Conservation (phyloP, 306 rosid genomes). For the Quillaja saponaria region DNA sequence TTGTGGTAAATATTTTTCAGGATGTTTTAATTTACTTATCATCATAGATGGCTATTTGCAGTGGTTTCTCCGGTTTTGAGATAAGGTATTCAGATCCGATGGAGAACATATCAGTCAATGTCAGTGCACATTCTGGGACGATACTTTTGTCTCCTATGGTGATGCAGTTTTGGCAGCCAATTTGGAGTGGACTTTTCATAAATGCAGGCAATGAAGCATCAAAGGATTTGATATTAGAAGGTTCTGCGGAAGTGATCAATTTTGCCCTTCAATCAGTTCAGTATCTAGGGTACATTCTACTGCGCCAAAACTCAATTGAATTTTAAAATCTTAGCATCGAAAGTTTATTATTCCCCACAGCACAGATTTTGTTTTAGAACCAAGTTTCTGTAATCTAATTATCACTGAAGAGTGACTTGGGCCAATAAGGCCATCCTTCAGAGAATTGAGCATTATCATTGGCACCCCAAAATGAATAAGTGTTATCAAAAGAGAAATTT, state of each 20-base stretch:
- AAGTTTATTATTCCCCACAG: not conserved
- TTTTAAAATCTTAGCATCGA: no score
- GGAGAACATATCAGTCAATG: conserved; percentile 67
- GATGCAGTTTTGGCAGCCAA: conserved; percentile 64
- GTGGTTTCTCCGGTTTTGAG: conserved; percentile 75
- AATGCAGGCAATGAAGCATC: conserved; percentile 39
- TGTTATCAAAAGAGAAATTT: no score
- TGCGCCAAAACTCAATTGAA: no score
- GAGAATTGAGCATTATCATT: no score
- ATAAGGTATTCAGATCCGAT: conserved; percentile 66
- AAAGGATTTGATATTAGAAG: conserved; percentile 56
- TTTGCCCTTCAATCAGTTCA: conserved; percentile 77
- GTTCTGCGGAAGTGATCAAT: conserved; percentile 69
- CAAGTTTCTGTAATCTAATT: no score
- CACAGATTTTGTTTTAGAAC: not conserved
- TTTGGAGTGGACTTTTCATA: conserved; percentile 50
- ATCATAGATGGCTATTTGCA: conserved; percentile 29
- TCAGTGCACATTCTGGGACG: conserved; percentile 61
- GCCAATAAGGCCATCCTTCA: no score
- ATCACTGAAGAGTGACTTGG: no score
- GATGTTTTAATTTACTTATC: not conserved
- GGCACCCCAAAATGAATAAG: no score
- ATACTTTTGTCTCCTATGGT: conserved; percentile 65
- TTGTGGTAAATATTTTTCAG: not conserved
- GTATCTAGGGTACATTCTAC: conserved; percentile 60